These are phyloP conservation scores for Rutidosis leptorrhynchoides DNA, from an alignment of 129 eudicot genomes.

Conservation along the genomic window DNA sequence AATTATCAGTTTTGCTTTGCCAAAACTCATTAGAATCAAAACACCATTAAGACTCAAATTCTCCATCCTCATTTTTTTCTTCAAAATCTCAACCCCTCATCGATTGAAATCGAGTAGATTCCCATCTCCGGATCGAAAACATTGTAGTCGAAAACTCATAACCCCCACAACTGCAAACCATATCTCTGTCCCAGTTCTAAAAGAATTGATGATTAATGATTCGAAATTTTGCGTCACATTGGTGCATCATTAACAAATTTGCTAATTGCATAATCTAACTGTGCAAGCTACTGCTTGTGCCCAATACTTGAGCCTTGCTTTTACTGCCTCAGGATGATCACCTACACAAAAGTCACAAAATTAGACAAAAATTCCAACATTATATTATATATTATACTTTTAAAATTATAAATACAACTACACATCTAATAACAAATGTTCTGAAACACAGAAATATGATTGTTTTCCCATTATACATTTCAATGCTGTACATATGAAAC, in stretches of 20 bases:
- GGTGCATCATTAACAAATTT: constrained; percentile 2
- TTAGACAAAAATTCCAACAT: constrained; percentile 8
- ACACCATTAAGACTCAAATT: constrained; percentile 16
- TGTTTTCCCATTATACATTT: neutral
- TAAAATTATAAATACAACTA: neutral
- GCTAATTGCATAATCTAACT: constrained; percentile 62
- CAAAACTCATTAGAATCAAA: constrained; percentile 30
- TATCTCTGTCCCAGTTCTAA: constrained; percentile 17
- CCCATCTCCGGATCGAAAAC: constrained; percentile 42
- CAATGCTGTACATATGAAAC: neutral
- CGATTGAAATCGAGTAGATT: constrained; percentile 20
- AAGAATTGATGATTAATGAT: constrained; percentile 9
- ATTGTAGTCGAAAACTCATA: too few species aligned
- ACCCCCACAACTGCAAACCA: neutral
- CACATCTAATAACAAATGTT: neutral
- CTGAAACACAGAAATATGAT: neutral
- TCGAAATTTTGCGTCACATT: constrained; percentile 15
- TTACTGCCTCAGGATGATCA: constrained; percentile 79
- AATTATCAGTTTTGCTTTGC: constrained; percentile 26
- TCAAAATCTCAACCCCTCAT: constrained; percentile 36
- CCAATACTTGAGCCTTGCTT: constrained; percentile 84
- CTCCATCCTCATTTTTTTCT: neutral
- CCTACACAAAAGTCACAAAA: constrained; percentile 33
- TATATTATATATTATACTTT: neutral
- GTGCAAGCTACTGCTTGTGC: too few species aligned